Evolutionary conservation across 805 yeast genomes (phyloP), one percentile per base, ranked within the genome.

Genomic region (Candida cerambycidarum): DNA sequence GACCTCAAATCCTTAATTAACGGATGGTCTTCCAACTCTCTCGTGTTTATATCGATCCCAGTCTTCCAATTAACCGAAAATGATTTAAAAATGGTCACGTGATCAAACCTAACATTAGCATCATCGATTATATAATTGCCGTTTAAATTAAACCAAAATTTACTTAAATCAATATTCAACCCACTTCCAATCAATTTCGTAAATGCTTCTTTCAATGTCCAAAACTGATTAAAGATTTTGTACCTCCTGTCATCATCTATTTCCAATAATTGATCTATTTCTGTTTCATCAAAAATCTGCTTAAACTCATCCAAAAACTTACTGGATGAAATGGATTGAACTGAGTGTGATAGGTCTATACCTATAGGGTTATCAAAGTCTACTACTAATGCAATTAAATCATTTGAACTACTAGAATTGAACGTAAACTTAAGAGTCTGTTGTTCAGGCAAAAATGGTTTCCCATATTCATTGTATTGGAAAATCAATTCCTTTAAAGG

Each of bases 141-240:
- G 6, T 34, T 16, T 2, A 53, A 31, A 10, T 43, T 17, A 21
- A 60, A 61, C 7, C 38, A 34, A 38, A 61, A 55, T 9, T 42
- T 42, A 3, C 49, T 15, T 15, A 61, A 41, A 21, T 61, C 61
- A 11, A 61, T 47, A 37, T 61, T 57, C 28, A 61, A 45, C 2
- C 95, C 95, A 13, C 71, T 61, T 0, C 95, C 95, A 2, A 75
- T 52, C 29, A 72, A 76, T 53, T 87, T 87, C 5, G 86, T 75
- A 54, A 79, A 84, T 15, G 88, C 79, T 57, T 87, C 96, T 56
- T 87, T 87, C 41, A 87, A 58, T 0, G 95, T 85, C 96, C 96
- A 87, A 27, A 75, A 69, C 30, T 78, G 79, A 14, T 83, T 76
- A 51, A 83, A 75, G 2, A 65, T 48, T 6, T 54, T 47, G 38